A percentile compares a stretch with the other conserved stretches of the same genome.
These are phyloP conservation scores for Aspergillus udagawae DNA, from an alignment of 2,329 filamentous ascomycete species.

Conservation along the genomic window DNA sequence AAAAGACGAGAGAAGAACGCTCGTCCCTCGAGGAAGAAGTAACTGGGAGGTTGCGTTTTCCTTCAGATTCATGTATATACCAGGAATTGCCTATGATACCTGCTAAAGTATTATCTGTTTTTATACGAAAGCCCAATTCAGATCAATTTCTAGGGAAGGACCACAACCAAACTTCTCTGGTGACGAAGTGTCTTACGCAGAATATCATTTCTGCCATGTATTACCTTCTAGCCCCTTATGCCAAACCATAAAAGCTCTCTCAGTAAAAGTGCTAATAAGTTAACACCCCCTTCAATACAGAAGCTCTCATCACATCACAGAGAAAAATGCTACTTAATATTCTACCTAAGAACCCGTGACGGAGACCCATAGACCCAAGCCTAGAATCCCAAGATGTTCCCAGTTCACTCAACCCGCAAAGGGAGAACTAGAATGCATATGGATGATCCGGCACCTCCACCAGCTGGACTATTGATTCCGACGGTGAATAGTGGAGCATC, in stretches of 20 bases:
- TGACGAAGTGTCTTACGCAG: too few species aligned
- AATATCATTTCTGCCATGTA: too few species aligned
- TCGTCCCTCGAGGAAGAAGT: constrained; percentile 64
- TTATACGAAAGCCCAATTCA: not conserved
- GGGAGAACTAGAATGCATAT: not conserved
- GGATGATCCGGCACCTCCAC: not conserved
- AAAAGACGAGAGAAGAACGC: constrained; percentile 82
- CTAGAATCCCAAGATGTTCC: not conserved
- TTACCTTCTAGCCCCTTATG: not conserved
- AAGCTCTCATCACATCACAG: not conserved
- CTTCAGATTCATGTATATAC: not conserved
- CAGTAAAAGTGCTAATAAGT: not conserved
- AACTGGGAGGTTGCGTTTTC: constrained; percentile 10
- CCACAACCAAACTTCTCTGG: too few species aligned
- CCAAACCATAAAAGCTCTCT: not conserved
- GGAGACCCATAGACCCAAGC: not conserved
- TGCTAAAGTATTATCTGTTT: not conserved
- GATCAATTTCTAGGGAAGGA: not conserved
- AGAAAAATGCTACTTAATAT: too few species aligned
- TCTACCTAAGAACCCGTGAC: too few species aligned
- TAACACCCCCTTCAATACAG: not conserved
- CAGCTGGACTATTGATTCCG: not conserved
- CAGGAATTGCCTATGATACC: not conserved
- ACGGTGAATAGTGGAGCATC: not conserved
- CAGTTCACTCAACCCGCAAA: not conserved